Evolutionary conservation across 2,329 filamentous ascomycete species (phyloP).

Genomic region (Capronia epimyces): DNA sequence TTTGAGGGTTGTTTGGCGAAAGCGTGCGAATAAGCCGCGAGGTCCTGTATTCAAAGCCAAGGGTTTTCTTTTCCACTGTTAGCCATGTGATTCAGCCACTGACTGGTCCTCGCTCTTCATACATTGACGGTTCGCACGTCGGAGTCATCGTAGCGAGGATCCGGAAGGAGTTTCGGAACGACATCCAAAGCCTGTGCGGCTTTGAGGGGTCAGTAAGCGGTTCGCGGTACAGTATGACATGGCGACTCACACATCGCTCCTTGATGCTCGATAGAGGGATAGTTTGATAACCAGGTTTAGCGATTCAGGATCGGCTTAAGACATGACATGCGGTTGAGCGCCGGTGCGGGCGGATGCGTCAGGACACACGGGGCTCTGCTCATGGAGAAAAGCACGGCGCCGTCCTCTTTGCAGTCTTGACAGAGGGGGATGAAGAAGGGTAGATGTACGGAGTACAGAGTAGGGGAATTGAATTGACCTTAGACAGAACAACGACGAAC

Average conservation of each 20-base stretch:
- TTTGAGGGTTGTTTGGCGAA: conserved; percentile 59
- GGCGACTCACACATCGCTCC: conserved; percentile 18
- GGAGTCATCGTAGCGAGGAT: conserved; percentile 22
- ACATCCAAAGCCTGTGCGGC: conserved; percentile 25
- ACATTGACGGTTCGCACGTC: conserved; percentile 39
- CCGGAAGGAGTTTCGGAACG: conserved; percentile 25
- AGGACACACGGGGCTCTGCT: background rate
- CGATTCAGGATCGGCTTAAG: conserved; percentile 4
- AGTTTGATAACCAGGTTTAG: background rate
- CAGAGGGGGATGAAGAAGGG: too few species aligned
- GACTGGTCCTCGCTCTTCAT: conserved; percentile 22
- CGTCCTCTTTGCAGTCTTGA: too few species aligned
- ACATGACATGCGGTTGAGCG: conserved; percentile 12
- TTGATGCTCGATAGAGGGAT: background rate
- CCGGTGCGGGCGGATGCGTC: background rate
- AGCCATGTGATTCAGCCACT: conserved; percentile 1
- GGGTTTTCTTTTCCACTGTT: conserved; percentile 13
- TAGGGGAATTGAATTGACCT: too few species aligned
- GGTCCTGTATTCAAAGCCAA: conserved; percentile 34
- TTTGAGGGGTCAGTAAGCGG: conserved; percentile 11
- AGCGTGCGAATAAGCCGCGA: conserved; percentile 66
- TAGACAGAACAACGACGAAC: too few species aligned
- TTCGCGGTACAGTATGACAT: background rate
- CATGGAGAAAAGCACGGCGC: background rate
- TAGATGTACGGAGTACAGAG: too few species aligned